Evolutionary conservation across 192 early-diverging fungal genomes (phyloP).

Genomic region (Coemansia sp.): DNA sequence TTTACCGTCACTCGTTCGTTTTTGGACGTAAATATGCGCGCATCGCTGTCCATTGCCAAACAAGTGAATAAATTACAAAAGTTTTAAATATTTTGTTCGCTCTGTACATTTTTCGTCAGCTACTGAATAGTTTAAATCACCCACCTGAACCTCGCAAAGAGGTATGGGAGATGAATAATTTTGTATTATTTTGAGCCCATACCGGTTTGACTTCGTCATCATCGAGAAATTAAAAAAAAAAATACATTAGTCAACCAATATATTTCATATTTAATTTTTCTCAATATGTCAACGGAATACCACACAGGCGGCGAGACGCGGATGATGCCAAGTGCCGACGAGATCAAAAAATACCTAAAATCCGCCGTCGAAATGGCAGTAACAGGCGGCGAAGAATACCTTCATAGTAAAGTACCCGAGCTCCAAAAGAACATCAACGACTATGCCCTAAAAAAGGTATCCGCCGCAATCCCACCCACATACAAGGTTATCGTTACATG

Average conservation of each 20-base stretch:
- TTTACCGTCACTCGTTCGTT: slow-evolving; percentile 14
- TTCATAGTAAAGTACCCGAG: slow-evolving; percentile 20
- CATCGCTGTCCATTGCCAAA: slow-evolving; percentile 6
- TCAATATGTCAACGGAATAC: not conserved
- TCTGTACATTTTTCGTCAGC: not conserved
- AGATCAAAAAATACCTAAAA: slow-evolving; percentile 31
- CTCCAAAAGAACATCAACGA: slow-evolving; percentile 44
- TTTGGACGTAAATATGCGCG: slow-evolving; percentile 18
- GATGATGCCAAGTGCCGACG: slow-evolving; percentile 8
- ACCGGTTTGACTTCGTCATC: not conserved
- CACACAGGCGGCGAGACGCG: not conserved
- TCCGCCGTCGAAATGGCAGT: slow-evolving; percentile 43
- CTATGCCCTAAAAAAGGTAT: slow-evolving; percentile 43
- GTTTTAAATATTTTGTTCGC: no score
- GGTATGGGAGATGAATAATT: not conserved
- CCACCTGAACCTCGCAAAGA: not conserved
- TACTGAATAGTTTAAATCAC: not conserved
- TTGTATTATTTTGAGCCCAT: not conserved
- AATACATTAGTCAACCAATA: no score
- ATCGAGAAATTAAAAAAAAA: not conserved
- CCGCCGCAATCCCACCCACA: slow-evolving; percentile 2
- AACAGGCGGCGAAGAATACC: slow-evolving; percentile 34
- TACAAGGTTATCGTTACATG: slow-evolving; percentile 39
- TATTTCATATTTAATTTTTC: not conserved
- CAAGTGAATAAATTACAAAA: no score